These are phyloP conservation scores for Coniferiporia sulphurascens DNA, from an alignment of 1,284 basidiomycete genomes.

Conservation along the genomic window DNA sequence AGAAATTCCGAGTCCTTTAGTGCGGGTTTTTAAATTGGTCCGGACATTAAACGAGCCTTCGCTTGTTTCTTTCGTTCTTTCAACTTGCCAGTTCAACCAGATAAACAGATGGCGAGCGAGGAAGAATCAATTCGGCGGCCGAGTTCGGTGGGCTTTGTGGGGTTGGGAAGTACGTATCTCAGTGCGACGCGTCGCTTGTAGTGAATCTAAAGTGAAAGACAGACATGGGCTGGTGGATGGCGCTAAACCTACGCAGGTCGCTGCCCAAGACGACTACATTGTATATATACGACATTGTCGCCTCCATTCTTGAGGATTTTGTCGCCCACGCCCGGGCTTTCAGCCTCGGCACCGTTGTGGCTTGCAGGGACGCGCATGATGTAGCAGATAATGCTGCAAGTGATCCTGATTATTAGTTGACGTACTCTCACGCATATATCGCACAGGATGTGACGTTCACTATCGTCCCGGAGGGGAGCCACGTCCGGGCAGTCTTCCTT, in stretches of 20 bases:
- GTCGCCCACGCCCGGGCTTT: neutral
- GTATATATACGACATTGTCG: slow-evolving; percentile 16
- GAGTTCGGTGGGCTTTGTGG: slow-evolving; percentile 15
- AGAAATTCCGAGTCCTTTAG: neutral
- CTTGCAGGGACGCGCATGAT: slow-evolving; percentile 3
- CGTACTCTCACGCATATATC: neutral
- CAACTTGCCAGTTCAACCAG: neutral
- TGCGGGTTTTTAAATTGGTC: neutral
- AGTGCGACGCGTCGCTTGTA: neutral
- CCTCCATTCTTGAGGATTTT: slow-evolving; percentile 14
- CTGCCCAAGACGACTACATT: slow-evolving; percentile 12
- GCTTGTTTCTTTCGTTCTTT: neutral
- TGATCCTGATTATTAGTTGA: neutral
- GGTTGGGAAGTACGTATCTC: slow-evolving; percentile 15
- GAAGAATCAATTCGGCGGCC: neutral
- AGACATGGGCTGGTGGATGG: slow-evolving; percentile 22
- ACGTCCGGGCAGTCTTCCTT: slow-evolving; percentile 20
- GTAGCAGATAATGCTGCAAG: slow-evolving; percentile 12
- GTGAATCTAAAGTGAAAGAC: neutral
- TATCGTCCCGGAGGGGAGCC: slow-evolving; percentile 20
- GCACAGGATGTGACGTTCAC: slow-evolving; percentile 16
- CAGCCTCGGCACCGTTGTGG: neutral
- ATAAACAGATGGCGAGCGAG: neutral
- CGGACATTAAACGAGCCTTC: neutral
- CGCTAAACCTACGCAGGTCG: slow-evolving; percentile 18